These are phyloP conservation scores for Arthrobotrys conoides DNA, from an alignment of 2,329 filamentous ascomycete species.

Conservation along the genomic window DNA sequence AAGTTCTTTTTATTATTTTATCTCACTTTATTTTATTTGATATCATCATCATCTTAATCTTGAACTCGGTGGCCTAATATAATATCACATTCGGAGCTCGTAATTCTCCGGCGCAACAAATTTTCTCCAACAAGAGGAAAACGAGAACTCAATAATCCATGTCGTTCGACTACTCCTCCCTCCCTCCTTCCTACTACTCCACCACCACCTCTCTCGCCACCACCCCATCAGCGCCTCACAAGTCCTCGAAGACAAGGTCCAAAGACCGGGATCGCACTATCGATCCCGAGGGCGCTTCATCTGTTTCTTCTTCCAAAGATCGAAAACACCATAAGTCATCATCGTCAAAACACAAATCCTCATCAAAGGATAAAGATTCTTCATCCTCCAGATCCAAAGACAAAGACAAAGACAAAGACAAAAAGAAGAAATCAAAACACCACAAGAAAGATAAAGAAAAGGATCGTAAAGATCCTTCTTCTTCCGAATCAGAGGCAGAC, in stretches of 20 bases:
- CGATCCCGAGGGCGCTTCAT: conserved; percentile 38
- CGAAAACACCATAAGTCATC: conserved; percentile 44
- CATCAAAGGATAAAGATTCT: background rate
- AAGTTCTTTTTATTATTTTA: background rate
- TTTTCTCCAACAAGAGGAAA: conserved; percentile 38
- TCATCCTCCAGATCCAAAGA: background rate
- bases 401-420: conserved; percentile 19
- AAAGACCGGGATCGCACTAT: conserved; percentile 40
- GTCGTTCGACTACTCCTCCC: conserved; percentile 33
- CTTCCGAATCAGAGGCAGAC: background rate
- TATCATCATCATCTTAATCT: conserved; percentile 1
- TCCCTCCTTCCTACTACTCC: conserved; percentile 32
- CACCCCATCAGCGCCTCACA: conserved; percentile 36
- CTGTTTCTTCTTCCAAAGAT: conserved; percentile 19
- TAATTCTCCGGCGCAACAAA: conserved; percentile 22
- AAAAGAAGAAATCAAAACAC: conserved; percentile 38
- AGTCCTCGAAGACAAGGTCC: conserved; percentile 48
- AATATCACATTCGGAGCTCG: background rate
- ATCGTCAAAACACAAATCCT: conserved; percentile 32
- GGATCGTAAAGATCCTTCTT: background rate
- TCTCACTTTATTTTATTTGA: background rate
- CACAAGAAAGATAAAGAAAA: conserved; percentile 21
- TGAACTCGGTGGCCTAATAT: no score
- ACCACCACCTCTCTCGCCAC: conserved; percentile 11
- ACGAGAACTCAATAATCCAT: background rate